Percentiles rank a stretch among this genome's conserved stretches.
Conservation (phyloP, 1,139 yeast genomes). For the Yamadazyma songkhlaensis region DNA sequence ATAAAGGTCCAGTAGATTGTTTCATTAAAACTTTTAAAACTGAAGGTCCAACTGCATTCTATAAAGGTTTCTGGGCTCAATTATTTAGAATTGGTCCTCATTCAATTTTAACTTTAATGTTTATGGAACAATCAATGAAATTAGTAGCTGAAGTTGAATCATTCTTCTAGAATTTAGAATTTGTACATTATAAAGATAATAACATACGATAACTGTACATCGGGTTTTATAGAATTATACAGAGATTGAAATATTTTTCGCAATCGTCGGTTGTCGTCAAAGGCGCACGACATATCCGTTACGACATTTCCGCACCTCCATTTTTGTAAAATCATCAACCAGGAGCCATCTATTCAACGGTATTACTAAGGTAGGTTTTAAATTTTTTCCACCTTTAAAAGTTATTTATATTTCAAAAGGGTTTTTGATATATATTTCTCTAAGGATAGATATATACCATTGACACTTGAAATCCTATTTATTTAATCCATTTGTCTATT, state of each 20-base stretch:
- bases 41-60: conserved; percentile 87
- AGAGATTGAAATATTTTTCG: background rate
- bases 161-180: conserved; percentile 7
- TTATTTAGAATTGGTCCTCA: conserved; percentile 92
- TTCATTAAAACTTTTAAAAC: conserved; percentile 70
- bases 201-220: too few relatives aligned
- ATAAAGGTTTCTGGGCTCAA: conserved; percentile 95
- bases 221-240: too few relatives aligned
- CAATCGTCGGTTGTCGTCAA: background rate
- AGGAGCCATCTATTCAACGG: background rate
- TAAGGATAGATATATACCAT: too few relatives aligned
- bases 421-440: background rate
- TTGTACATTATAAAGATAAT: too few relatives aligned
- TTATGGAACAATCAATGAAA: conserved; percentile 93
- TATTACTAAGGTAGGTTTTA: background rate
- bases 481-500: too few relatives aligned
- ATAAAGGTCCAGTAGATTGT: conserved; percentile 87
- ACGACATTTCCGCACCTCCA: conserved; percentile 3
- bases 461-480: too few relatives aligned
- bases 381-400: too few relatives aligned
- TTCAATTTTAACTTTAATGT: conserved; percentile 83
- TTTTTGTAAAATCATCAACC: background rate
- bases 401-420: background rate
- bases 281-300: background rate
- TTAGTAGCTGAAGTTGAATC: conserved; percentile 31